These are phyloP conservation scores for Fusarium floridanum DNA, from an alignment of 2,329 filamentous ascomycete species.

Conservation along the genomic window DNA sequence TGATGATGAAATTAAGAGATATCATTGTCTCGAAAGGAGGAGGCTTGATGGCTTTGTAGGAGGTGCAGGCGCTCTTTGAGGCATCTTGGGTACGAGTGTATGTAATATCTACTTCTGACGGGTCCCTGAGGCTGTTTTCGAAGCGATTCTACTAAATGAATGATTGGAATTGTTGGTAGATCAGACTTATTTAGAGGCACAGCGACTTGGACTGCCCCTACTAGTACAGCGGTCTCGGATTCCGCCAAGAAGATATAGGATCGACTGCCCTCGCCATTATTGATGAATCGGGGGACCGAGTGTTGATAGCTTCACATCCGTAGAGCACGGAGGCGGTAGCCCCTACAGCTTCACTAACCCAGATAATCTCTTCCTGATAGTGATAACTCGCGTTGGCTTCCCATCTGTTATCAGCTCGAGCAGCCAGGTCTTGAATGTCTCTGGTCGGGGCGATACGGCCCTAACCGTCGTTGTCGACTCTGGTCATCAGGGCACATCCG, in stretches of 20 bases:
- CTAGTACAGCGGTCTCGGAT: not conserved
- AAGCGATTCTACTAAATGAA: not conserved
- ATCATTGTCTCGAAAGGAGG: not conserved
- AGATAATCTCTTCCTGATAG: too few relatives aligned
- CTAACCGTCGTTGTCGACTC: too few relatives aligned
- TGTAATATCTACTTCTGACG: not conserved
- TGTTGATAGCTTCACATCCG: not conserved
- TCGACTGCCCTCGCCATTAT: not conserved
- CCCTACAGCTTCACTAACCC: too few relatives aligned
- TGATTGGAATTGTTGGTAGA: not conserved
- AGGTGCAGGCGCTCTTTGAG: not conserved
- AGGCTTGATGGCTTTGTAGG: not conserved
- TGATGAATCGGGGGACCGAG: not conserved
- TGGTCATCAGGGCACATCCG: too few relatives aligned
- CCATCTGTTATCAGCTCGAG: too few relatives aligned
- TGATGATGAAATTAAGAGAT: not conserved
- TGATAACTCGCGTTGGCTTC: too few relatives aligned
- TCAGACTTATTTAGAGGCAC: not conserved
- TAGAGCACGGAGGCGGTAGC: not conserved
- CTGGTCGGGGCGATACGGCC: too few relatives aligned
- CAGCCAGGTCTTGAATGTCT: too few relatives aligned
- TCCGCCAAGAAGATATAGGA: not conserved
- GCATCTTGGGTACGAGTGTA: not conserved
- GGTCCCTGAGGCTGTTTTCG: not conserved
- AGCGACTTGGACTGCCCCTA: not conserved